Evolutionary conservation across 345 rosid genomes (phyloP).

Genomic region (Brassica carinata): DNA sequence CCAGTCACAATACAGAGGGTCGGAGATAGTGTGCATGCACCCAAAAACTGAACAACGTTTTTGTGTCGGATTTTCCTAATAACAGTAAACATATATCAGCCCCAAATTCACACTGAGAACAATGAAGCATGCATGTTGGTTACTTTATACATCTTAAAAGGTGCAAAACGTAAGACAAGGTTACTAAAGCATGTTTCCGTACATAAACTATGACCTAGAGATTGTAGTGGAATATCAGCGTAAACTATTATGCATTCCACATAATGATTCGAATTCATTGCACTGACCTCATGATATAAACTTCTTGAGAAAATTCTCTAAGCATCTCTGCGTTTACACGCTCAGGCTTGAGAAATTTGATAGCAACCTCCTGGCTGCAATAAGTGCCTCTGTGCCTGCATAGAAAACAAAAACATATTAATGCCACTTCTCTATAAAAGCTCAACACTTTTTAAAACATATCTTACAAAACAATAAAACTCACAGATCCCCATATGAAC

Average conservation of each 20-base stretch:
- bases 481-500: conserved; percentile 94
- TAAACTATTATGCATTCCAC: neutral
- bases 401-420: conserved; percentile 10
- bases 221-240: neutral
- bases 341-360: conserved; percentile 89
- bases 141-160: neutral
- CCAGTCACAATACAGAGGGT: conserved; percentile 94
- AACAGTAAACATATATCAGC: conserved; percentile 13
- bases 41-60: conserved; percentile 92
- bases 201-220: neutral
- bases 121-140: conserved; percentile 22
- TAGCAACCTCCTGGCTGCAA: conserved; percentile 95
- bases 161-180: neutral
- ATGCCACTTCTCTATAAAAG: conserved; percentile 16
- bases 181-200: neutral
- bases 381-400: conserved; percentile 85
- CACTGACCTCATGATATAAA: conserved; percentile 87
- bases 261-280: conserved; percentile 11
- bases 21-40: conserved; percentile 90
- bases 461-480: conserved; percentile 35
- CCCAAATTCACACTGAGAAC: conserved; percentile 2
- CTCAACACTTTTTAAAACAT: neutral
- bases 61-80: conserved; percentile 90
- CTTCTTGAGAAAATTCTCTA: conserved; percentile 91
- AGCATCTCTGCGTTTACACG: conserved; percentile 69